Percentiles rank a stretch among this genome's conserved stretches.
Conservation (phyloP, 1,139 yeast species). For the Suhomyces maxii region DNA sequence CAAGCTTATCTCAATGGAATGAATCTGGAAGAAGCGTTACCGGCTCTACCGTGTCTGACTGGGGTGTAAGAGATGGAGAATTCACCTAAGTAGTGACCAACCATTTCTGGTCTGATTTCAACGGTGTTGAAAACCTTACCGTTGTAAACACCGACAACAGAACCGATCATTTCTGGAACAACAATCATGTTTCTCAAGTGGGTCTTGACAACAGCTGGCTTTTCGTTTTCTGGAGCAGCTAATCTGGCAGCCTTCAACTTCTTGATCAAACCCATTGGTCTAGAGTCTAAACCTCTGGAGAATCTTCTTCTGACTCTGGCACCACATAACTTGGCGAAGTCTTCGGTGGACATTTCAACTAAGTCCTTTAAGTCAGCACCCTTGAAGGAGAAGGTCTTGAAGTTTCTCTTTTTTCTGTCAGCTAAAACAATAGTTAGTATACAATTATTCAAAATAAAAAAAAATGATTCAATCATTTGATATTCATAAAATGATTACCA, state of each 20-base stretch:
- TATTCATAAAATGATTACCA: neutral
- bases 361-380: slow-evolving; percentile 97
- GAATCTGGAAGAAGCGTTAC: slow-evolving; percentile 87
- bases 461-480: neutral
- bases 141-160: slow-evolving; percentile 98
- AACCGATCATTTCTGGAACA: slow-evolving; percentile 99
- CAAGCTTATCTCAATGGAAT: slow-evolving; percentile 58
- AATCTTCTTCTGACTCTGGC: slow-evolving; percentile 99
- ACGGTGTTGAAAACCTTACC: slow-evolving; percentile 99
- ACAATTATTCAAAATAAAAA: neutral
- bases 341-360: slow-evolving; percentile 93
- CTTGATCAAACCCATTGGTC: slow-evolving; percentile 96
- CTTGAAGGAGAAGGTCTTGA: slow-evolving; percentile 98
- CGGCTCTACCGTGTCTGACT: slow-evolving; percentile 99
- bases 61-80: slow-evolving; percentile 99
- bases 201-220: slow-evolving; percentile 98
- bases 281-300: slow-evolving; percentile 94
- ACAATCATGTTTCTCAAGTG: slow-evolving; percentile 99
- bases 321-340: slow-evolving; percentile 93
- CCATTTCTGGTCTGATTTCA: slow-evolving; percentile 99
- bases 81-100: slow-evolving; percentile 99
- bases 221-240: slow-evolving; percentile 90
- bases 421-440: slow-evolving; percentile 41
- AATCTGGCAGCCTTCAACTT: slow-evolving; percentile 98
- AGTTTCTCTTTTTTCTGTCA: slow-evolving; percentile 84